Evolutionary conservation across 2,329 filamentous ascomycete genomes (phyloP), one percentile per base, ranked within the genome.

Genomic region (Exutisphaerella laricina): DNA sequence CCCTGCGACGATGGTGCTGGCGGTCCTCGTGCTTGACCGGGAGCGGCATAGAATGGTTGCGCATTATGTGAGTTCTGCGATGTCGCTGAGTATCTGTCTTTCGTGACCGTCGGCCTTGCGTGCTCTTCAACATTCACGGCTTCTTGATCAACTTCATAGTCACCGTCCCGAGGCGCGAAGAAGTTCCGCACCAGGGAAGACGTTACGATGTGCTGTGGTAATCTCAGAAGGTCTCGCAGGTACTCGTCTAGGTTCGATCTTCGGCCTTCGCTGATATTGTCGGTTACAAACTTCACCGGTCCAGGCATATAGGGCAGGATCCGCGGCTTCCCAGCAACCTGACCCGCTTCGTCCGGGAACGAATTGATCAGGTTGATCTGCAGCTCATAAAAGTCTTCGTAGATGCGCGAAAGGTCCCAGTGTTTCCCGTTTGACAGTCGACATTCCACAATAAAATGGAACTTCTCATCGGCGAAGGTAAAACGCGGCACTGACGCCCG

Each of bases 341-440:
- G 92, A 41, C 92, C 92, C 26, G 92, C 90, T 66, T 97, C 92
- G 25, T 85, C 81, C 16, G 92, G 90, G 60, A 96, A 97, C 33
- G 79, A 87, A 32, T 88, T 90, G 36, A 98, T 78, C 6, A 98
- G 80, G 22, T 88, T 87, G 60, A 97, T 97, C 64, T 98, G 92
- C 65, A 97, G 90, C 65, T 97, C 92, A 68, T 97, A 98, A 62
- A 98, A 98, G 69, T 97, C 92, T 65, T 97, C 88, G 61, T 98
- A 98, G 61, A 94, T 92, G 50, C 92, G 81, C 28, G 88, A 90
- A 37, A 98, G 71, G 62, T 96, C 89, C 88, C 89, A 97, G 60
- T 86, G 83, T 34, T 86, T 78, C 35, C 88, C 89, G 61, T 97
- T 89, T 60, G 95, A 88, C 65, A 97, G 79, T 57, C 83, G 77